Conservation (phyloP, 805 yeast species). For the Scheffersomyces lignosus region DNA sequence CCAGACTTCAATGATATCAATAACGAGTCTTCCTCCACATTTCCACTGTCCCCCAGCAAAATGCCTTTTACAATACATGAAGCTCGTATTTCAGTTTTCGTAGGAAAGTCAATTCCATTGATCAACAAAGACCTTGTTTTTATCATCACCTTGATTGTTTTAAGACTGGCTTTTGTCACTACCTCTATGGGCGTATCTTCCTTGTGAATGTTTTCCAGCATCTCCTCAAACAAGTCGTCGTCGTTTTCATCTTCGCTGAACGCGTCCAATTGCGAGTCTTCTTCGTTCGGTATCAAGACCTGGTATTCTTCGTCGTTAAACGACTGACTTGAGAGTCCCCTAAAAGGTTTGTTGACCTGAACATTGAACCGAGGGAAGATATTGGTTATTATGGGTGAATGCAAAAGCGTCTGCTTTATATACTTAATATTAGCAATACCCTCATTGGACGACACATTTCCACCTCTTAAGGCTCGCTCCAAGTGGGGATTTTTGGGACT, state of each 20-base stretch:
- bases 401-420: constrained; percentile 37
- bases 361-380: constrained; percentile 37
- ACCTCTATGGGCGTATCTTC: constrained; percentile 1
- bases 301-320: constrained; percentile 41
- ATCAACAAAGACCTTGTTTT: constrained; percentile 32
- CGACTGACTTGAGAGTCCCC: constrained; percentile 34
- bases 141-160: constrained; percentile 26
- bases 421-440: too few species aligned
- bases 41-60: constrained; percentile 8
- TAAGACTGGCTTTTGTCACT: constrained; percentile 1
- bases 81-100: constrained; percentile 32
- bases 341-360: constrained; percentile 26
- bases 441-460: too few species aligned
- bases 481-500: constrained; percentile 8
- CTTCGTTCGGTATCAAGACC: constrained; percentile 25
- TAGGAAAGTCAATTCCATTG: constrained; percentile 27
- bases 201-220: too few species aligned
- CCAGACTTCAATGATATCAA: constrained; percentile 42
- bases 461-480: too few species aligned
- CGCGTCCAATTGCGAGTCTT: constrained; percentile 40
- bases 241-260: constrained; percentile 38
- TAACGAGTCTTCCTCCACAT: constrained; percentile 37
- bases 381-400: constrained; percentile 38
- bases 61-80: constrained; percentile 27
- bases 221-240: constrained; percentile 7